Conservation (phyloP, 169 alveolate genomes). For the Toxoplasma gondii region DNA sequence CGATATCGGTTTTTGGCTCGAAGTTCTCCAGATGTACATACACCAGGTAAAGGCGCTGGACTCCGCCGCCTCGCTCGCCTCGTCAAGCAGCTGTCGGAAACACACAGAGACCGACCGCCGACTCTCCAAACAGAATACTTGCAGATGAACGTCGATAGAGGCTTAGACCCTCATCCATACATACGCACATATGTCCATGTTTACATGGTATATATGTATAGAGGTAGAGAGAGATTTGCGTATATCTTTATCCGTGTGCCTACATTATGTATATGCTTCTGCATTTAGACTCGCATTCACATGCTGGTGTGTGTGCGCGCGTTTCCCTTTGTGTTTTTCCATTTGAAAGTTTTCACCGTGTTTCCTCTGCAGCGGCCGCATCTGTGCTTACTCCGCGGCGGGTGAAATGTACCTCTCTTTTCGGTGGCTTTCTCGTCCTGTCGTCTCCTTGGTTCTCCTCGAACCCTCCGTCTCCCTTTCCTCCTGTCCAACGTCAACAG, state of each 20-base stretch:
- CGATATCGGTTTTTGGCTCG: no score
- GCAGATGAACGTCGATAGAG: background rate
- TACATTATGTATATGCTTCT: no score
- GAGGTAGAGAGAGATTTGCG: no score
- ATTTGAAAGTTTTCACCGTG: no score
- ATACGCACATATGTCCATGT: background rate
- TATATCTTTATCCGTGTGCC: background rate
- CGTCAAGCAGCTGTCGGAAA: no score
- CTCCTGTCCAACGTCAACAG: background rate
- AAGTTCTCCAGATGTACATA: background rate
- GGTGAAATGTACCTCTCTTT: background rate
- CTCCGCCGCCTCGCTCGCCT: no score
- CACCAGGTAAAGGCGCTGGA: no score
- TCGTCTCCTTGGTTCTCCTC: background rate
- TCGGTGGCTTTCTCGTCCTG: background rate
- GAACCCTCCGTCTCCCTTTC: background rate
- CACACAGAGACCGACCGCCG: no score
- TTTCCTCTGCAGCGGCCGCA: conserved; percentile 5
- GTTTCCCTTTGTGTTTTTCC: background rate
- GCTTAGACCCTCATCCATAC: background rate
- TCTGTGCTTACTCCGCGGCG: background rate
- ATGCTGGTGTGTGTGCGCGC: no score
- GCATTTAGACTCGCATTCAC: no score
- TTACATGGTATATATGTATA: background rate
- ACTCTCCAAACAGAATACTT: background rate